phyloP scores from a whole-genome alignment of 2,329 filamentous ascomycete genomes.

The Epichloe coenophiala region DNA sequence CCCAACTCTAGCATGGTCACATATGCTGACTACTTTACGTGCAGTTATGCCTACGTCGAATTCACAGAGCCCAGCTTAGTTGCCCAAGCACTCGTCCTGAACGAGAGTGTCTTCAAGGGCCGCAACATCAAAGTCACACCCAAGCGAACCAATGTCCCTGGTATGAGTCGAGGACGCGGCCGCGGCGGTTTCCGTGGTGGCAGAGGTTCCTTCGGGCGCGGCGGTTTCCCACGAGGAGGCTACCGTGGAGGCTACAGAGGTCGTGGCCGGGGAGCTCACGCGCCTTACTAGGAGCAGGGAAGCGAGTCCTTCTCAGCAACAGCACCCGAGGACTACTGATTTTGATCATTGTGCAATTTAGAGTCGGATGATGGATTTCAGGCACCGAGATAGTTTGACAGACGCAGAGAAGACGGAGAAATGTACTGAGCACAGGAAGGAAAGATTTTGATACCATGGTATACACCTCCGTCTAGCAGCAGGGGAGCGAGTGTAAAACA shows the following conservation, averaged over 20 bases:
- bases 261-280: slow-evolving; percentile 45
- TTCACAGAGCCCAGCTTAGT: slow-evolving; percentile 91
- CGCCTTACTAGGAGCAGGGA: slow-evolving; percentile 45
- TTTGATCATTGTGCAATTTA: background rate
- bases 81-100: slow-evolving; percentile 83
- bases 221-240: slow-evolving; percentile 42
- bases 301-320: slow-evolving; percentile 11
- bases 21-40: background rate
- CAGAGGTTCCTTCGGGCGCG: slow-evolving; percentile 38
- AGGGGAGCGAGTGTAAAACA: background rate
- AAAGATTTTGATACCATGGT: slow-evolving; percentile 1
- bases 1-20: background rate
- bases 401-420: background rate
- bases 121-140: slow-evolving; percentile 89
- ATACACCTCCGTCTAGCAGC: background rate
- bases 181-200: slow-evolving; percentile 40
- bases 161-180: slow-evolving; percentile 73
- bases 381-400: background rate
- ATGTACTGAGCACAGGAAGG: background rate
- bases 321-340: slow-evolving; percentile 7
- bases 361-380: background rate
- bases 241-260: slow-evolving; percentile 57
- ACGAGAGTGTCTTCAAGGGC: slow-evolving; percentile 91
- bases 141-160: slow-evolving; percentile 92
- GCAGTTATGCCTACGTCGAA: slow-evolving; percentile 95